Base-by-base conservation (phyloP, 306 rosid genomes). In the Malus asiatica region DNA sequence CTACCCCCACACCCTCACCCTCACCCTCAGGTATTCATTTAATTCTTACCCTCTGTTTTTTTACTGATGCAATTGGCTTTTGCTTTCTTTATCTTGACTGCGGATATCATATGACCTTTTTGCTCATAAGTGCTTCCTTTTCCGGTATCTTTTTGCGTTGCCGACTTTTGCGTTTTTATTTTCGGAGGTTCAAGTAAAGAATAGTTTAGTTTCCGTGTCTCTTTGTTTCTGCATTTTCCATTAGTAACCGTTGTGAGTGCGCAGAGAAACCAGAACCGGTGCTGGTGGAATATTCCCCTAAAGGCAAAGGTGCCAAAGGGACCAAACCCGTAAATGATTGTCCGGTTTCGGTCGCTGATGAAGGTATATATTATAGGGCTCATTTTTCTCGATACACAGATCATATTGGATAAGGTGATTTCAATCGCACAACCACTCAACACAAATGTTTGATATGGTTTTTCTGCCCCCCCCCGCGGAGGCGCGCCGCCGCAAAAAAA, bases 221-320 rank as follows among this genome's bases (percentile, higher is more conserved):
- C 18, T 22, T 23, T 58, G 97, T 80, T 62, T 25, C 66, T 52
- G 58, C 90, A 69, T 88, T 83, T 80, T 62, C 97, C 78, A 81
- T 76, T 6, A 79, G 82, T 76, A 80, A 75, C 69, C 87, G 83
- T n/a, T 82, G 44, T 32, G 68, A 64, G 68, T 64, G 11, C 19
- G 44, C 91, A 3, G 79, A 90, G 85, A 89, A 62, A 83, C 85
- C 90, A 62, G 97, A 90, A 68, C 83, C 87, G 81, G 93, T 91
- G 62, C 76, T 90, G 8, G 98, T 90, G 35, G 86, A 84, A 87
- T 92, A 89, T 83, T 87, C 97, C 22, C 90, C 96, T 55, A 80
- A 5, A 15, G 55, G 55, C 20, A 48, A 48, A 48, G 55, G 55
- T 18, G 20, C 55, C 55, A 2, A 48, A 1, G 55, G 55, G 20